phyloP scores from a whole-genome alignment of 2,329 filamentous ascomycete species.

The Endothia cerciana region DNA sequence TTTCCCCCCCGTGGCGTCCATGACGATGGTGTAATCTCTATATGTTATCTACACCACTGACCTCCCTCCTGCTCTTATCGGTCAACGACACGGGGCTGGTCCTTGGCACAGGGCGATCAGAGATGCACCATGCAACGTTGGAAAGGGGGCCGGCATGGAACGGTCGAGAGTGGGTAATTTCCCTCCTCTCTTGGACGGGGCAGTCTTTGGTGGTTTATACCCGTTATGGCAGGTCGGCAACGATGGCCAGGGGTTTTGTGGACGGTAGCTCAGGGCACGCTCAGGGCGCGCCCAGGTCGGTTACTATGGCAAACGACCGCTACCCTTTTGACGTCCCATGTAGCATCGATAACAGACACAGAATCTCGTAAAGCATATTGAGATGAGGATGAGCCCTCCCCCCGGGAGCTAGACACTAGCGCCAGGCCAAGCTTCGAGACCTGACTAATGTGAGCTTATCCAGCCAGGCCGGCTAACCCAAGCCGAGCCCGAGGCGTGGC shows the following conservation, averaged over 20 bases:
- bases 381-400: too few species aligned
- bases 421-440: too few species aligned
- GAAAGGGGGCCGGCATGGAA: background rate
- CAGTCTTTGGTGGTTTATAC: background rate
- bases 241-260: background rate
- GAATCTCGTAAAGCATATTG: too few species aligned
- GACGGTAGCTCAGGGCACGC: background rate
- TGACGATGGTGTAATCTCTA: conserved; percentile 5
- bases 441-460: too few species aligned
- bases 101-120: conserved; percentile 1
- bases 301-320: background rate
- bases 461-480: too few species aligned
- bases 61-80: conserved; percentile 5
- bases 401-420: too few species aligned
- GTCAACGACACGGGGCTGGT: background rate
- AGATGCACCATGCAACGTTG: too few species aligned
- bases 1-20: background rate
- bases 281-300: too few species aligned
- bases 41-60: background rate
- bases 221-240: conserved; percentile 6
- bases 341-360: too few species aligned
- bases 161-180: background rate
- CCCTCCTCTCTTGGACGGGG: background rate
- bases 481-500: too few species aligned
- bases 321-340: too few species aligned